These are phyloP conservation scores for Calonectria fujianensis DNA, from an alignment of 2,329 filamentous ascomycete genomes.

Conservation along the genomic window DNA sequence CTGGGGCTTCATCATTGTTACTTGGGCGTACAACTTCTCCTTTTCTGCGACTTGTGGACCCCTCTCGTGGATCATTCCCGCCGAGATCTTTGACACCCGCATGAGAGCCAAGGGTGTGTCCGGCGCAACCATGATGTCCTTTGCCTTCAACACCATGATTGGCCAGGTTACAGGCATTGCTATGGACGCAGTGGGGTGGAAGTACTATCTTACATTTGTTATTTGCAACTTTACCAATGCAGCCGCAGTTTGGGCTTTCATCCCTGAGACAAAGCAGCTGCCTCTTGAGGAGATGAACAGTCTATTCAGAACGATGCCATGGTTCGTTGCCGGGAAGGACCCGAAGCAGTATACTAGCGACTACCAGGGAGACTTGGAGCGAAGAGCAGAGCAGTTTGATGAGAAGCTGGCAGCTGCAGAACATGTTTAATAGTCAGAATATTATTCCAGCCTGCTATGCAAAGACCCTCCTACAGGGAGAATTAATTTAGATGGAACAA, in stretches of 20 bases:
- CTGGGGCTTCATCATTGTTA: constrained; percentile 83
- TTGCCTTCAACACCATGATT: constrained; percentile 86
- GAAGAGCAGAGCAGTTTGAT: constrained; percentile 74
- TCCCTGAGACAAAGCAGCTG: constrained; percentile 78
- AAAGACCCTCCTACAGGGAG: not conserved
- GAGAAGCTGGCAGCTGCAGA: constrained; percentile 22
- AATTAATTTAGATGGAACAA: not conserved
- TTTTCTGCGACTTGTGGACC: constrained; percentile 83
- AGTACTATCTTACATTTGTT: constrained; percentile 65
- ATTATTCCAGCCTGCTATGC: not conserved
- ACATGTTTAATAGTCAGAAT: constrained; percentile 1
- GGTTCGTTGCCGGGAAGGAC: constrained; percentile 75
- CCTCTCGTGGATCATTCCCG: constrained; percentile 75
- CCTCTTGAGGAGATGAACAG: constrained; percentile 81
- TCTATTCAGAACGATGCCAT: constrained; percentile 77
- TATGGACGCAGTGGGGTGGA: constrained; percentile 64
- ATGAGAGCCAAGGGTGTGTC: constrained; percentile 84
- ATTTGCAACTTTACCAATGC: constrained; percentile 74
- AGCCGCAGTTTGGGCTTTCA: constrained; percentile 75
- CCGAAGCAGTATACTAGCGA: constrained; percentile 59
- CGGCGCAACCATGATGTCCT: constrained; percentile 83
- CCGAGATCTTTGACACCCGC: constrained; percentile 85
- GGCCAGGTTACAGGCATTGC: constrained; percentile 76
- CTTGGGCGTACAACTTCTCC: constrained; percentile 87
- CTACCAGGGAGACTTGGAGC: constrained; percentile 70